Base-by-base conservation (phyloP, 164 flowering plant species). In the Vitis cinerea region DNA sequence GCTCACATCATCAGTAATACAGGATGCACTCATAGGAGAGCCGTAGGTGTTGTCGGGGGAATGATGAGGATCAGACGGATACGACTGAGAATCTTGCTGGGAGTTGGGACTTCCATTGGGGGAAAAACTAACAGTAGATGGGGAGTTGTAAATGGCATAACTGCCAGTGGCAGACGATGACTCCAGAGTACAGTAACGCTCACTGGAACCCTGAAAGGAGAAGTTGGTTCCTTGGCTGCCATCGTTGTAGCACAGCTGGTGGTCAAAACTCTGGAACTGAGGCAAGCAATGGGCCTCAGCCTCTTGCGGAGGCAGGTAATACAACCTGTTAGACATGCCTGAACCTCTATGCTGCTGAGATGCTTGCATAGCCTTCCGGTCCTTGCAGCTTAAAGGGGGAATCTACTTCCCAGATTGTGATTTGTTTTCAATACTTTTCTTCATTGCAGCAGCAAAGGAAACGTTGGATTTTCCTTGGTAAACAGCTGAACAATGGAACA, bases 1-100 rank as follows among this genome's bases (percentile, higher is more conserved):
- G 67, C 65, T 70, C 9, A 57, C 70, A 71, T 86, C 87, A 12
- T 86, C 83, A 1, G 85, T 85, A 65, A 85, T 58, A 72, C 86
- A 85, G 29, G 88, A 82, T 1, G 76, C 83, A 58, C 84, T 83
- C 3, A 79, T 52, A 0, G 82, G 77, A 52, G 84, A 83, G 63
- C 83, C 77, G 60, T 78, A 62, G 62, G 69, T 54, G 29, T 71
- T 72, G 16, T 81, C 83, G 6, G 72, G 78, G 11, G 83, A 72
- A 50, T 70, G 81, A 1, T 13, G 70, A 19, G 52, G 59, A 14
- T 77, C 78, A 11, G 55, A 23, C 19, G 64, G 79, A 37, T 69
- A 64, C 10, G 81, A 74, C 3, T 69, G 79, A 71, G 70, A 79
- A 12, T 83, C 82, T 71, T 81, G 81, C 74, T 70, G 83, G 15